Evolutionary conservation across 495 filamentous ascomycete species (phyloP), one percentile per base, ranked within the genome.

Genomic region (Penicillium pancosmium): DNA sequence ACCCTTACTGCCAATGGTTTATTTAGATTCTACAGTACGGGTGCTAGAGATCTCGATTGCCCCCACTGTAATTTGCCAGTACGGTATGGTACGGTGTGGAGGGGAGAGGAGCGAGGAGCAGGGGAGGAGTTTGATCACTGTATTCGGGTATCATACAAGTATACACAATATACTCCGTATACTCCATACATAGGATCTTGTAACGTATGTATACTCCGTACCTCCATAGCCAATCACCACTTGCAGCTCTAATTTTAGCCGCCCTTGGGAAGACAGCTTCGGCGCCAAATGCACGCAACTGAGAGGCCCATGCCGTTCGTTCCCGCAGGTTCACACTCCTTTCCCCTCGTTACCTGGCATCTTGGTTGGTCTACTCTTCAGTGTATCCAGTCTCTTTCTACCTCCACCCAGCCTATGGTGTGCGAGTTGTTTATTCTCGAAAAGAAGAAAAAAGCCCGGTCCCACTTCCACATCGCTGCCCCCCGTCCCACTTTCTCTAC

Each of bases 161-260:
- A 9, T 31, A 31, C 27, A 0, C 1, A 27, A 4, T 27, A 7
- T 21, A 21, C 19, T 36, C 34, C 5, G 38, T 33, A 15, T 19
- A 38, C 16, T 47, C 19, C 19, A 21, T 21, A 21, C 19, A 21
- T 21, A 2, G 19, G 19, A 21, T 21, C 19, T 21, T 21, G 19
- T 21, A 21, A 21, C 19, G 19, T 21, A 21, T 21, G 19, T 21
- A 21, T 21, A 21, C 19, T 21, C n/a, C n/a, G n/a, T n/a, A 21
- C 3, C 21, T 25, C 21, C 25, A 25, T 49, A 35, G 27, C 41
- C 55, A 59, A 58, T 56, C 63, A 70, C 53, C 51, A 53, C 56
- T 44, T 62, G 58, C 57, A 66, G 68, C 70, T 73, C 75, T 78
- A 76, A 73, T 68, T 78, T 78, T 78, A 78, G 75, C 70, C 73